Conservation (phyloP, 805 yeast genomes). For the Teunomyces gatunensis region DNA sequence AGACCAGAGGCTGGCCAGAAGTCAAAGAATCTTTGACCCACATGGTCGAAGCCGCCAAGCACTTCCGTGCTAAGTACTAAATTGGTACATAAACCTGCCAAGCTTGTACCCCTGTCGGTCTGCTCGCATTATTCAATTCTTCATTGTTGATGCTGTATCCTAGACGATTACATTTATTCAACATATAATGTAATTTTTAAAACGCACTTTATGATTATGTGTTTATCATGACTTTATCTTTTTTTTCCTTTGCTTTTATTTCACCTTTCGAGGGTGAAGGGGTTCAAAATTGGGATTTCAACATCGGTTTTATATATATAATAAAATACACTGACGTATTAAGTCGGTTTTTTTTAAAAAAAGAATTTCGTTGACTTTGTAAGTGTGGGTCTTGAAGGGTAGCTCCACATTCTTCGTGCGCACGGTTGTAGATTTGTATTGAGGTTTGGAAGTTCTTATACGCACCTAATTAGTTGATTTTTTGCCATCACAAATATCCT, state of each 20-base stretch:
- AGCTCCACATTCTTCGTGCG: background rate
- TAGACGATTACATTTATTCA: slow-evolving; percentile 44
- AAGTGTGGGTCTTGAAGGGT: too few relatives aligned
- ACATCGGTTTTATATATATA: slow-evolving; percentile 39
- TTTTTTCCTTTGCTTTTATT: slow-evolving; percentile 13
- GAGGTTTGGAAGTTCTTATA: background rate
- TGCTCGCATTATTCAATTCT: slow-evolving; percentile 41
- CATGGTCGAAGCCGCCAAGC: slow-evolving; percentile 99
- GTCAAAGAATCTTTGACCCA: slow-evolving; percentile 91
- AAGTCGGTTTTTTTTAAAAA: background rate
- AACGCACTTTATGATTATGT: slow-evolving; percentile 11
- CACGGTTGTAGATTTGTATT: background rate
- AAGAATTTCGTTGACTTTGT: background rate
- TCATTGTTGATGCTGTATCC: slow-evolving; percentile 38
- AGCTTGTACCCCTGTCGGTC: slow-evolving; percentile 1
- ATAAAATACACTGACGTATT: slow-evolving; percentile 1
- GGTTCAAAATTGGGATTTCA: slow-evolving; percentile 48
- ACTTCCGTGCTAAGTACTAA: slow-evolving; percentile 56
- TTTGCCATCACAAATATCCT: slow-evolving; percentile 6
- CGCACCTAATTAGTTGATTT: background rate
- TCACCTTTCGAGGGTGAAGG: slow-evolving; percentile 17
- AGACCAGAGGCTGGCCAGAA: slow-evolving; percentile 99
- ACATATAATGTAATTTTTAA: slow-evolving; percentile 43
- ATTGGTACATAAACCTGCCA: slow-evolving; percentile 4
- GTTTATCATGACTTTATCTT: slow-evolving; percentile 17